These are phyloP conservation scores for Globisporangium acanthophoron DNA, from an alignment of 352 stramenopile species.

Conservation along the genomic window DNA sequence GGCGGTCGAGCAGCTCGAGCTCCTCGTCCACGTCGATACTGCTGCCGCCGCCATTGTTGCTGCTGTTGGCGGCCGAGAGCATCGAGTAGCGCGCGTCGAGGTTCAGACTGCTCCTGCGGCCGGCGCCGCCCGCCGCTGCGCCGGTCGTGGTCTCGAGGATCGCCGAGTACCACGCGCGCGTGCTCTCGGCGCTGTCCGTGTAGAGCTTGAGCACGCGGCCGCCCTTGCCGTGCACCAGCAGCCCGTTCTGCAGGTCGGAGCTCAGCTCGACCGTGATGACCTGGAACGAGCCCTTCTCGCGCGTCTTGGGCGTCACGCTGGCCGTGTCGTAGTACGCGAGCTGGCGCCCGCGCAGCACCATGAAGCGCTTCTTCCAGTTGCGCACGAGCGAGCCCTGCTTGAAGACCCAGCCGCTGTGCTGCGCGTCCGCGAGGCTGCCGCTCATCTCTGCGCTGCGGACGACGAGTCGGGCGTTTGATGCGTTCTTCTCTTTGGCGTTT, in stretches of 20 bases:
- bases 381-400: constrained; percentile 76
- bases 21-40: constrained; percentile 49
- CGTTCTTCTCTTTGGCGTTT: too few relatives aligned
- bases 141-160: constrained; percentile 63
- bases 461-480: too few relatives aligned
- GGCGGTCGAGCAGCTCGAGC: constrained; percentile 41
- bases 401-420: constrained; percentile 77
- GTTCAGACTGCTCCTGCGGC: constrained; percentile 12
- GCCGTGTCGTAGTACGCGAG: constrained; percentile 84
- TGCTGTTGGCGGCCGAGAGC: constrained; percentile 22
- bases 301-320: constrained; percentile 41
- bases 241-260: constrained; percentile 76
- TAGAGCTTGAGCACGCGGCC: constrained; percentile 85
- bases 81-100: constrained; percentile 34
- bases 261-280: constrained; percentile 83
- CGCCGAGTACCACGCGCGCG: constrained; percentile 64
- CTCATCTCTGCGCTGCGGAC: constrained; percentile 9
- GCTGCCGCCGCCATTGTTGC: constrained; percentile 15
- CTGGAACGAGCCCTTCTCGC: constrained; percentile 78
- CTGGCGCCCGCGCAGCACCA: constrained; percentile 74
- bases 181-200: constrained; percentile 68
- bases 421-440: constrained; percentile 25
- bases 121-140: background rate
- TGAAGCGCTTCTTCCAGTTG: constrained; percentile 87
- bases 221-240: constrained; percentile 72